Evolutionary conservation across 2,329 filamentous ascomycete genomes (phyloP).

Genomic region (Epichloe coenophiala): DNA sequence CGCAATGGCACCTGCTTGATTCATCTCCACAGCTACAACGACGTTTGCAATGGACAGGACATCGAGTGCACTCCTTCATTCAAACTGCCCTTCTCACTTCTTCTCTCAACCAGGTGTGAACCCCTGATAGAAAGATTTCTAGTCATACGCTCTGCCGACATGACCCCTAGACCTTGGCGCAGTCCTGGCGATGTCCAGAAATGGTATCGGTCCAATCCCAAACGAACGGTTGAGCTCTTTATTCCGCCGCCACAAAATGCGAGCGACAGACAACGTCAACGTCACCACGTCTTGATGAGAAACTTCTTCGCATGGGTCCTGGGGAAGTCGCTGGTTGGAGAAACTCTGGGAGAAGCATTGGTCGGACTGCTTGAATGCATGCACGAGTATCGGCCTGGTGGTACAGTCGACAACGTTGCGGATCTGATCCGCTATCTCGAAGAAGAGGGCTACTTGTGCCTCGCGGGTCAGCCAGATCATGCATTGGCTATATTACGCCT

Average conservation of each 20-base stretch:
- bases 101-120: constrained; percentile 45
- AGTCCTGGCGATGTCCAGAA: constrained; percentile 17
- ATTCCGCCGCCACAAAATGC: constrained; percentile 49
- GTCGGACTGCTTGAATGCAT: constrained; percentile 53
- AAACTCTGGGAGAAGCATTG: constrained; percentile 49
- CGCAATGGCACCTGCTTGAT: constrained; percentile 55
- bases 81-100: constrained; percentile 43
- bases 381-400: constrained; percentile 42
- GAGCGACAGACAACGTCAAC: constrained; percentile 39
- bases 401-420: constrained; percentile 49
- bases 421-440: constrained; percentile 41
- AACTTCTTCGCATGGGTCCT: constrained; percentile 66
- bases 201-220: constrained; percentile 18
- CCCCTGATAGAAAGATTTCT: constrained; percentile 45
- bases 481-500: constrained; percentile 54
- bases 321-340: constrained; percentile 52
- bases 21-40: constrained; percentile 40
- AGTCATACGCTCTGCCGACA: constrained; percentile 6
- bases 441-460: constrained; percentile 54
- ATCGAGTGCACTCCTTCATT: constrained; percentile 53
- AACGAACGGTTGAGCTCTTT: constrained; percentile 43
- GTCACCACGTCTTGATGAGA: constrained; percentile 54
- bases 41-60: constrained; percentile 37
- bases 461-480: constrained; percentile 52
- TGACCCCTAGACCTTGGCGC: constrained; percentile 15